Evolutionary conservation across 2,329 filamentous ascomycete species (phyloP).

Genomic region (Nigrospora sphaerica): DNA sequence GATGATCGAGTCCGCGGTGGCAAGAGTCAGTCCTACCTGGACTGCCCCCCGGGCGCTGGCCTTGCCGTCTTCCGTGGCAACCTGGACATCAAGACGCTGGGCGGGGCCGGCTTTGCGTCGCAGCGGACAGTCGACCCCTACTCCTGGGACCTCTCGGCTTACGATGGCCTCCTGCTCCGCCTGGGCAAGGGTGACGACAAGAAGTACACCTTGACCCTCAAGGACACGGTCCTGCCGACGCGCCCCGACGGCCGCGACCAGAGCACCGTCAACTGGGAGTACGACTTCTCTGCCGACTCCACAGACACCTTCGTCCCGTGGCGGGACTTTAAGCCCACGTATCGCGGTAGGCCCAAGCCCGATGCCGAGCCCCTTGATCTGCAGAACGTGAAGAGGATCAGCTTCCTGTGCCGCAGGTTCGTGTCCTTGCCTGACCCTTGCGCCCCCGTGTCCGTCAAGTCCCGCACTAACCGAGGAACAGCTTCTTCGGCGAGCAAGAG

Average conservation of each 20-base stretch:
- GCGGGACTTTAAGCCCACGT: conserved; percentile 62
- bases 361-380: conserved; percentile 54
- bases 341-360: conserved; percentile 58
- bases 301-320: conserved; percentile 47
- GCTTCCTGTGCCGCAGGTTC: conserved; percentile 77
- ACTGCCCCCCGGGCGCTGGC: conserved; percentile 13
- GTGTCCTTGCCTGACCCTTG: conserved; percentile 10
- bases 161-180: conserved; percentile 52
- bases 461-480: conserved; percentile 20
- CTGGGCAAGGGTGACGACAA: conserved; percentile 52
- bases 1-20: conserved; percentile 77
- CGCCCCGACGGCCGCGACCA: conserved; percentile 62
- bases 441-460: neutral
- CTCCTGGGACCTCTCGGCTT: conserved; percentile 56
- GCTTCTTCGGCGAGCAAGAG: conserved; percentile 69
- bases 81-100: conserved; percentile 67
- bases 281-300: conserved; percentile 43
- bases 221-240: conserved; percentile 56
- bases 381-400: conserved; percentile 56
- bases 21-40: conserved; percentile 49
- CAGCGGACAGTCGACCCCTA: conserved; percentile 59
- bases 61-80: conserved; percentile 51
- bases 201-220: conserved; percentile 67
- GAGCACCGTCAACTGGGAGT: conserved; percentile 68
- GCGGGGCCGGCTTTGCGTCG: conserved; percentile 76